Evolutionary conservation across 2,329 filamentous ascomycete species (phyloP), one percentile per base, ranked within the genome.

Genomic region (Colletotrichum truncatum): DNA sequence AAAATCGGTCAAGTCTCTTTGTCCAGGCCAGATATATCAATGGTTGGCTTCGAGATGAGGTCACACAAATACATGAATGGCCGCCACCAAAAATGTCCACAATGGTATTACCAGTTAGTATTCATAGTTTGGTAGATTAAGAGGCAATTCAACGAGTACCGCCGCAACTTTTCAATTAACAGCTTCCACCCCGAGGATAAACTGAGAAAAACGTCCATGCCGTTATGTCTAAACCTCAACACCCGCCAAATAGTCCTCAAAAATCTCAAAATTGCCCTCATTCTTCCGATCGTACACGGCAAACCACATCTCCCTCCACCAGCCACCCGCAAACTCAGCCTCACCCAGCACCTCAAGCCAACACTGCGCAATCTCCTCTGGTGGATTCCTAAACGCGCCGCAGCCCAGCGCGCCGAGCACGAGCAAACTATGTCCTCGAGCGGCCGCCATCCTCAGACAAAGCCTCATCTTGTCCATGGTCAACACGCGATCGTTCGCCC

Each of bases 351-450:
- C 88, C 70, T 88, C 84, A 26, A 79, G 73, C 83, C 89, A 93
- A 69, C 88, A 89, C 32, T 77, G 64, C 2, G 87, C 89, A n/a
- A 93, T 86, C 66, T 88, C 87, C 30, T 78, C 75, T 0, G 82
- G 81, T 8, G 91, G 91, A 72, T 92, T 91, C 0, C 69, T 70
- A 73, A 91, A 92, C 1, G 85, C 89, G 4, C 90, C 91, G 70
- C 90, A 93, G 0, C 91, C 91, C 52, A 93, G 72, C 0, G 91
- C 90, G 0, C 91, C 90, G 2, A 93, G 80, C 5, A 93, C 86
- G 8, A 93, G 75, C 68, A 84, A 80, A 21, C 82, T 79, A 70
- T 91, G 88, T 2, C 81, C 81, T 26, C 85, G 80, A 4, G 73
- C 73, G n/a, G 83, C 89, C 2, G 89, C 87, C 60, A 89, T 83